Percentiles rank a stretch among this genome's conserved stretches.
Evolutionary conservation across 2,329 filamentous ascomycete species (phyloP).

Genomic region (Albophoma yamanashiensis): DNA sequence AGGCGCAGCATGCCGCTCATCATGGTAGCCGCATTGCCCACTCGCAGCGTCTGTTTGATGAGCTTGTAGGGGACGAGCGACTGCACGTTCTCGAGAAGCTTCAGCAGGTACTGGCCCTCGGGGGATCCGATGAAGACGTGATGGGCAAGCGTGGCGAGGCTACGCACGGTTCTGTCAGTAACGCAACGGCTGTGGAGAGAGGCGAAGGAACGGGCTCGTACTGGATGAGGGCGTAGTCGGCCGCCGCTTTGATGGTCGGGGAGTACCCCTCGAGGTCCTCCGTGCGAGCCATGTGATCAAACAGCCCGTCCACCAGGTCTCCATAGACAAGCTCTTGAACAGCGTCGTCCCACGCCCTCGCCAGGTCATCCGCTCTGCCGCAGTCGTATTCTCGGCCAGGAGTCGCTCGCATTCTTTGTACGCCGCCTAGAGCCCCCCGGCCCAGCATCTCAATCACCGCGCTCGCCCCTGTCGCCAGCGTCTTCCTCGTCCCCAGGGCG

Average conservation of each 20-base stretch:
- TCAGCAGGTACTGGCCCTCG: constrained; percentile 64
- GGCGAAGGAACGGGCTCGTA: constrained; percentile 26
- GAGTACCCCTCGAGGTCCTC: constrained; percentile 54
- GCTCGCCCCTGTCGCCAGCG: constrained; percentile 60
- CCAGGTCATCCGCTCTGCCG: constrained; percentile 47
- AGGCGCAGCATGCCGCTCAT: constrained; percentile 64
- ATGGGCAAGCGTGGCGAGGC: constrained; percentile 63
- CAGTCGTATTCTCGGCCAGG: constrained; percentile 38
- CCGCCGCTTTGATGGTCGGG: constrained; percentile 49
- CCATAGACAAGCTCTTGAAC: constrained; percentile 59
- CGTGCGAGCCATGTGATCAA: constrained; percentile 48
- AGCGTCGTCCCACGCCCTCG: constrained; percentile 55
- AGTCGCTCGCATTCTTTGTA: constrained; percentile 8
- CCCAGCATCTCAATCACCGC: constrained; percentile 59
- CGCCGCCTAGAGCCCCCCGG: constrained; percentile 53
- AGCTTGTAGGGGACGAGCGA: constrained; percentile 61
- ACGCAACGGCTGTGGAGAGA: neutral
- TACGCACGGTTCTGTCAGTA: constrained; percentile 17
- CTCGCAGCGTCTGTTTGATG: constrained; percentile 60
- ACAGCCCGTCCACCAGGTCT: constrained; percentile 53
- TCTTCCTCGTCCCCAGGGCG: constrained; percentile 62
- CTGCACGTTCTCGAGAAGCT: constrained; percentile 60
- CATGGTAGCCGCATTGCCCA: constrained; percentile 76
- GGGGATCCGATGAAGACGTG: constrained; percentile 63
- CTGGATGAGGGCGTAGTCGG: constrained; percentile 61